Conservation (phyloP, 331 rosid genomes). For the Prunus yedoensis region DNA sequence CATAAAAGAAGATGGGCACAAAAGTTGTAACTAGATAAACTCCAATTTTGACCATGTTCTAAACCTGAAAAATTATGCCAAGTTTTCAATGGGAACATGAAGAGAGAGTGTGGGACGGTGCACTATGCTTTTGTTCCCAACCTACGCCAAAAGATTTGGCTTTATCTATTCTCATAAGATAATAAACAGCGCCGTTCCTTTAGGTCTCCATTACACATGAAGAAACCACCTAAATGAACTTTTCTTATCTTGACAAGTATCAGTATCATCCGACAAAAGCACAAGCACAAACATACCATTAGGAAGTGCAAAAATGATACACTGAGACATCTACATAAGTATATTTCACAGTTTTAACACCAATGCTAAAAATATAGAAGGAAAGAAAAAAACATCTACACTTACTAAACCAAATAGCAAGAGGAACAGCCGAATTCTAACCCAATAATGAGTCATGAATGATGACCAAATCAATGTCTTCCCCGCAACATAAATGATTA, state of each 20-base stretch:
- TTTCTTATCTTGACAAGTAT: background rate
- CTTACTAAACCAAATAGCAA: background rate
- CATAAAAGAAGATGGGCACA: background rate
- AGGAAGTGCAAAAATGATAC: background rate
- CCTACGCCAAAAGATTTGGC: background rate
- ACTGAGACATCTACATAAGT: background rate
- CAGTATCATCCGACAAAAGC: background rate
- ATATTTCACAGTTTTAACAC: background rate
- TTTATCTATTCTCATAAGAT: background rate
- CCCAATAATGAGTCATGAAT: background rate
- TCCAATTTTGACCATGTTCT: background rate
- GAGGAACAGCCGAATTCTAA: background rate
- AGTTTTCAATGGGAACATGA: background rate
- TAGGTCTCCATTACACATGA: conserved; percentile 1
- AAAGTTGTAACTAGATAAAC: background rate
- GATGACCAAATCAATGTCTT: background rate
- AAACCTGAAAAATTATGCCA: background rate
- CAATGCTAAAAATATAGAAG: background rate
- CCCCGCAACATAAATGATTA: background rate
- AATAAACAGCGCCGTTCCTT: background rate
- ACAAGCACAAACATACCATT: background rate
- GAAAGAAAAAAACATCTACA: background rate
- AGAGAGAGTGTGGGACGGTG: background rate
- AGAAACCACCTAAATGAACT: background rate
- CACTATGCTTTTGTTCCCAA: background rate